Conservation (phyloP, 2,329 filamentous ascomycete species). For the Didymella pomorum region DNA sequence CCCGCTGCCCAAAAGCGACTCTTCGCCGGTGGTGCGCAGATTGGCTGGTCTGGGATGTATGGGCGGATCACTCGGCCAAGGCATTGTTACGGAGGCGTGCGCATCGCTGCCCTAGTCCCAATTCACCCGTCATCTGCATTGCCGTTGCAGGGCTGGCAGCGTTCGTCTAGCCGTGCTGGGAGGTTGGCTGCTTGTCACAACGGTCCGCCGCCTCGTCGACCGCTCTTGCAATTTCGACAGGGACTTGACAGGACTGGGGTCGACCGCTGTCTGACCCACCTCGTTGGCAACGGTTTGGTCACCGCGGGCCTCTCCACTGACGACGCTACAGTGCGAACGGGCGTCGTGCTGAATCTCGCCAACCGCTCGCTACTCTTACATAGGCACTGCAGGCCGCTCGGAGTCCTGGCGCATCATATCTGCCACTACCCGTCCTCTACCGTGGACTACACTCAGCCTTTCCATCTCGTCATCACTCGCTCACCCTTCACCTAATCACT, state of each 20-base stretch:
- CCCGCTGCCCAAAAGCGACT: constrained; percentile 51
- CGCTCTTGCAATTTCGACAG: constrained; percentile 49
- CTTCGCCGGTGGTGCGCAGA: constrained; percentile 50
- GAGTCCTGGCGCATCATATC: constrained; percentile 45
- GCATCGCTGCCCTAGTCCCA: constrained; percentile 42
- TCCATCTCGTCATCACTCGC: constrained; percentile 32
- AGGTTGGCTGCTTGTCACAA: constrained; percentile 46
- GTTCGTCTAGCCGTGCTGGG: constrained; percentile 41
- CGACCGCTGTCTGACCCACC: constrained; percentile 50
- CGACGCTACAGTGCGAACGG: constrained; percentile 45
- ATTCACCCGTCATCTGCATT: constrained; percentile 50
- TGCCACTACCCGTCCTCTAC: constrained; percentile 39
- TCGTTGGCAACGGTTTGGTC: constrained; percentile 49
- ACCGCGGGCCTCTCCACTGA: constrained; percentile 38
- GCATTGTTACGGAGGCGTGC: constrained; percentile 43
- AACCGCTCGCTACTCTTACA: constrained; percentile 45
- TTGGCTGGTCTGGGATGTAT: constrained; percentile 46
- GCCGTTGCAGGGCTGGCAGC: constrained; percentile 50
- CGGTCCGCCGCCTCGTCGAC: constrained; percentile 49
- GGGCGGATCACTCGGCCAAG: constrained; percentile 49
- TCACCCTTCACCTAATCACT: constrained; percentile 24
- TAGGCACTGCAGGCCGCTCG: constrained; percentile 49
- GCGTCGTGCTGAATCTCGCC: constrained; percentile 48
- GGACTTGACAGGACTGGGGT: constrained; percentile 41
- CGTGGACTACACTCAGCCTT: constrained; percentile 18